phyloP scores from a whole-genome alignment of 345 rosid species.

The Syzygium grande region DNA sequence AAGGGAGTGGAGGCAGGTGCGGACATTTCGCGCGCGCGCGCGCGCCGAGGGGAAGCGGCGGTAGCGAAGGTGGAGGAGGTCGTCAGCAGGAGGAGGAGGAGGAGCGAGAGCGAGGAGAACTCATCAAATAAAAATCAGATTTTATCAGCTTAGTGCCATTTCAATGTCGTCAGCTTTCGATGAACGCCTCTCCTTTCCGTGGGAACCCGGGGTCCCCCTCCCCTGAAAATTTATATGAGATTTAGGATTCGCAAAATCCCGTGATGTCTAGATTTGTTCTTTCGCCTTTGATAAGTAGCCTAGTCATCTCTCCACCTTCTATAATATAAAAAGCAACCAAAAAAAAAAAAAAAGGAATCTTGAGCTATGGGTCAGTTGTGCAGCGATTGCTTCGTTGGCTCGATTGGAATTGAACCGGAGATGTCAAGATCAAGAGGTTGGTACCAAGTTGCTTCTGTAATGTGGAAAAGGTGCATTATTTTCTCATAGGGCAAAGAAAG shows the following conservation, averaged over 20 bases:
- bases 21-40: accelerated
- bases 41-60: accelerated
- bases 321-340: conserved; percentile 6
- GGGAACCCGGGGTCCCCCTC: conserved; percentile 21
- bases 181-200: conserved; percentile 43
- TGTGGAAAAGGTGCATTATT: neutral
- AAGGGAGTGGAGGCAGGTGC: conserved; percentile 7
- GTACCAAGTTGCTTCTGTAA: neutral
- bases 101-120: neutral
- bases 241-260: conserved; percentile 1
- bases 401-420: neutral
- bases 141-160: neutral
- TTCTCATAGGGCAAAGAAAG: neutral
- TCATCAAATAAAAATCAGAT: neutral
- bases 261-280: neutral
- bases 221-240: conserved; percentile 16
- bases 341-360: neutral
- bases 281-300: conserved; percentile 23
- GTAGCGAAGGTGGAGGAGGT: neutral
- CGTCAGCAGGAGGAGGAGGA: too few relatives aligned
- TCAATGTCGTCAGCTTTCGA: conserved; percentile 21
- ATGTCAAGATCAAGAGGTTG: neutral
- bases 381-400: neutral
- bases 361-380: neutral
- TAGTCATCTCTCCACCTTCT: conserved; percentile 34